These are phyloP conservation scores for Sclerotinia glacialis DNA, from an alignment of 2,329 filamentous ascomycete species.

Conservation along the genomic window DNA sequence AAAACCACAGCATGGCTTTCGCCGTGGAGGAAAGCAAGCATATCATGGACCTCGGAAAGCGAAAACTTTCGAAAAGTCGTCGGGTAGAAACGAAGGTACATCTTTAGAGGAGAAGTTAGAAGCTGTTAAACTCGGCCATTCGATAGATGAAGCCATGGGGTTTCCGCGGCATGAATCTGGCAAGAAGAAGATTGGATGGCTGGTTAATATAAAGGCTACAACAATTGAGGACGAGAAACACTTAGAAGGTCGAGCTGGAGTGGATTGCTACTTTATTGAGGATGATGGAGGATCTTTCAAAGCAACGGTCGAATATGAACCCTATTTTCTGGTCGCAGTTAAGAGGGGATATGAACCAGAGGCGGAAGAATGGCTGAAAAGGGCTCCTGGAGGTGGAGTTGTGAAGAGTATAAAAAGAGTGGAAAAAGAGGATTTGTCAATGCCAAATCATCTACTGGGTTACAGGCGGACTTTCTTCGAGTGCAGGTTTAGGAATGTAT, in stretches of 20 bases:
- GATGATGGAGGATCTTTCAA: constrained; percentile 86
- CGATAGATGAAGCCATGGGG: constrained; percentile 92
- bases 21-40: constrained; percentile 62
- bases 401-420: constrained; percentile 74
- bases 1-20: constrained; percentile 64
- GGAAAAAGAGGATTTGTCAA: constrained; percentile 88
- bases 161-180: constrained; percentile 90
- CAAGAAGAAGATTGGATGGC: constrained; percentile 79
- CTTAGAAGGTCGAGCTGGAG: constrained; percentile 78
- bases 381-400: constrained; percentile 73
- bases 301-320: constrained; percentile 92
- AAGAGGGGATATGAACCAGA: constrained; percentile 86
- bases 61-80: constrained; percentile 77
- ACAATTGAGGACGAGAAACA: constrained; percentile 79
- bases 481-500: constrained; percentile 82
- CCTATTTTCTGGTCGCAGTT: constrained; percentile 90
- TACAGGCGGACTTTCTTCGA: constrained; percentile 86
- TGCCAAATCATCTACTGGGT: constrained; percentile 94
- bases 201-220: constrained; percentile 92
- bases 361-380: constrained; percentile 91
- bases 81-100: constrained; percentile 75
- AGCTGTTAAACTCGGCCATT: constrained; percentile 75
- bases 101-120: constrained; percentile 93
- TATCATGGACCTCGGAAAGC: constrained; percentile 67
- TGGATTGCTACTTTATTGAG: constrained; percentile 97